Percentiles rank a stretch among this genome's conserved stretches.
Evolutionary conservation across 306 rosid species (phyloP).

Genomic region (Prinsepia uniflora): DNA sequence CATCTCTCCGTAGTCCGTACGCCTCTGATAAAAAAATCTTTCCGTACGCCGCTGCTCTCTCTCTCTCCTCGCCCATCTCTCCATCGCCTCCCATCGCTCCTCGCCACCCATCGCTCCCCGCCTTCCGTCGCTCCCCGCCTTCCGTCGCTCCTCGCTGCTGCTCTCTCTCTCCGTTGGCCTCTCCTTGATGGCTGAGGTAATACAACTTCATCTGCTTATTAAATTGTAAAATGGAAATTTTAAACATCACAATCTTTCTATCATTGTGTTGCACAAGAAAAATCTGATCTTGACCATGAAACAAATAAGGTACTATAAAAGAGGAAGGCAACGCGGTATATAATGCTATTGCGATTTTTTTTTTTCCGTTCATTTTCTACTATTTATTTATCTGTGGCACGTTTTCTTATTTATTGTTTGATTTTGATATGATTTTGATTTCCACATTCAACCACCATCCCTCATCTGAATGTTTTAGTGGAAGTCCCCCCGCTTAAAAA

Average conservation of each 20-base stretch:
- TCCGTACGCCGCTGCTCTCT: too few relatives aligned
- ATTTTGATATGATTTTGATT: too few relatives aligned
- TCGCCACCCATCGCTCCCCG: too few relatives aligned
- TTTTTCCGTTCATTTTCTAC: not conserved
- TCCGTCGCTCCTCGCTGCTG: too few relatives aligned
- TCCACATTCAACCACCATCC: not conserved
- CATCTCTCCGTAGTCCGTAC: too few relatives aligned
- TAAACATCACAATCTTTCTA: not conserved
- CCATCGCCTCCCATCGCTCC: too few relatives aligned
- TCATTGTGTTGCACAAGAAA: not conserved
- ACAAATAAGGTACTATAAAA: not conserved
- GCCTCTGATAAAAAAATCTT: too few relatives aligned
- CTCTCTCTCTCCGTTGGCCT: too few relatives aligned
- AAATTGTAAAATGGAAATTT: not conserved
- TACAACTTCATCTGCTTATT: too few relatives aligned
- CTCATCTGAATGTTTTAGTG: slow-evolving; percentile 23
- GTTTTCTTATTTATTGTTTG: not conserved
- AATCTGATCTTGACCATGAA: not conserved
- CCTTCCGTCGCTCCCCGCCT: too few relatives aligned
- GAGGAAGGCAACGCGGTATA: not conserved
- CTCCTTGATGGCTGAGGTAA: too few relatives aligned
- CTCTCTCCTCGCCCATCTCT: too few relatives aligned
- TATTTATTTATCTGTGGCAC: not conserved
- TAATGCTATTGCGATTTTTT: not conserved
- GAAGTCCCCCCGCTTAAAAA: slow-evolving; percentile 36